Base-by-base conservation (phyloP, 2,329 filamentous ascomycete genomes). In the Cordyceps militaris region DNA sequence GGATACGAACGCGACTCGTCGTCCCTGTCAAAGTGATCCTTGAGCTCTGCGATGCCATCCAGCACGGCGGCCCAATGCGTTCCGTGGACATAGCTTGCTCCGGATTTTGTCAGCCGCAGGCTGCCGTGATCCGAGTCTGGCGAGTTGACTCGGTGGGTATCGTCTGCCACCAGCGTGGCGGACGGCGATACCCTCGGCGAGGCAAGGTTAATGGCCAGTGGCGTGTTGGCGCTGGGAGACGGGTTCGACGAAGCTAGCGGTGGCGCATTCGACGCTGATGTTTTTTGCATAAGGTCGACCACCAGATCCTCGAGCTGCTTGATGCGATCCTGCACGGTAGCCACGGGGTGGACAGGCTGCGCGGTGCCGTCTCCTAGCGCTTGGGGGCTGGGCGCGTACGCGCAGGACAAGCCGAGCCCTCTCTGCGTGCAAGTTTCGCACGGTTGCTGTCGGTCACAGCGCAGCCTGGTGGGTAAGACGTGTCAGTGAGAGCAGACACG, bases 11-110 rank as follows among this genome's bases (percentile, higher is more conserved):
- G 42, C 19, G 42, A 16, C 21, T 46, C 21, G 7, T 47, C 43
- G 63, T 69, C 62, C 11, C 4, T 64, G 61, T 1, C 69, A 66
- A 9, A 73, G 64, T 72, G 67, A 2, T 72, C 66, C 51, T 67
- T 73, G 3, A 76, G 63, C 5, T 75, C 72, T 1, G 72, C 65
- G 24, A 76, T 75, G 30, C 67, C 65, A 34, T 76, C 71, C 3
- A 76, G 63, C 1, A 76, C 66, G 14, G 74, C 70, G 8, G 70
- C 66, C 73, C 74, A 76, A 56, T 76, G 74, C 8, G 64, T 66
- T 23, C 69, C 63, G 21, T 66, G 62, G 11, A 74, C 70, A 34
- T 76, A 77, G 30, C 60, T 62, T 4, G 13, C 23, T 1, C 63
- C 70, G 43, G 55, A 62, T 13, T 49, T 55, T 19, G 23, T 64